phyloP scores from a whole-genome alignment of 1,284 basidiomycete species.

The Pseudozyma hubeiensis region DNA sequence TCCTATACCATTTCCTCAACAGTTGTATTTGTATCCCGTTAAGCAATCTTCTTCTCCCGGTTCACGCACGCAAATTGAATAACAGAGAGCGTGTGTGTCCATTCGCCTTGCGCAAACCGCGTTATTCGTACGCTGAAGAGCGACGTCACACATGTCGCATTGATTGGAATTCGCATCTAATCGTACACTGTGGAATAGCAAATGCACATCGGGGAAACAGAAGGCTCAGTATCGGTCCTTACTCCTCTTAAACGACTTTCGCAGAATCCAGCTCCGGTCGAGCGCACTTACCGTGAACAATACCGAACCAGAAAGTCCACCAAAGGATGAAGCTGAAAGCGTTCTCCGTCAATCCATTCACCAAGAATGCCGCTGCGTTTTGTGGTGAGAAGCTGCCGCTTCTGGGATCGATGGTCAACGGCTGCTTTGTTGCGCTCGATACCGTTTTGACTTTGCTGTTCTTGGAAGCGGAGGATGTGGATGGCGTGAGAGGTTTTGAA shows the following conservation, averaged over 20 bases:
- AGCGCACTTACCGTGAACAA: slow-evolving; percentile 62
- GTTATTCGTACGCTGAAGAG: neutral
- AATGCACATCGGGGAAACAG: neutral
- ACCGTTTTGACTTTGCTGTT: slow-evolving; percentile 13
- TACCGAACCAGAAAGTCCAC: slow-evolving; percentile 67
- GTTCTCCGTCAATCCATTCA: slow-evolving; percentile 55
- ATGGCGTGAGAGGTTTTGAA: slow-evolving; percentile 7
- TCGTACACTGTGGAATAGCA: slow-evolving; percentile 10
- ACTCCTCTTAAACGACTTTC: neutral
- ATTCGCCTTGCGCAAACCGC: too few species aligned
- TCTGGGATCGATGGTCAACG: slow-evolving; percentile 29
- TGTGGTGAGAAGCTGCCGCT: slow-evolving; percentile 23
- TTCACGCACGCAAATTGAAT: neutral
- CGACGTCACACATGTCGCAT: too few species aligned
- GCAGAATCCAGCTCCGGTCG: neutral
- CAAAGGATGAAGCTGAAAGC: slow-evolving; percentile 63
- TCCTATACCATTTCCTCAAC: neutral
- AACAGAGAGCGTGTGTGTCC: neutral
- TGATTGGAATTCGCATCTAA: neutral
- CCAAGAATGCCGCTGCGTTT: slow-evolving; percentile 23
- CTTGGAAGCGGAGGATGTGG: neutral
- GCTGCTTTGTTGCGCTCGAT: neutral
- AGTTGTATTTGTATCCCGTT: slow-evolving; percentile 26
- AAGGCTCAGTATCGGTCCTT: neutral
- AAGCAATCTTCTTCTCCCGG: slow-evolving; percentile 1